phyloP scores from a whole-genome alignment of 176 grass and related monocot genomes.

The Otatea glauca region DNA sequence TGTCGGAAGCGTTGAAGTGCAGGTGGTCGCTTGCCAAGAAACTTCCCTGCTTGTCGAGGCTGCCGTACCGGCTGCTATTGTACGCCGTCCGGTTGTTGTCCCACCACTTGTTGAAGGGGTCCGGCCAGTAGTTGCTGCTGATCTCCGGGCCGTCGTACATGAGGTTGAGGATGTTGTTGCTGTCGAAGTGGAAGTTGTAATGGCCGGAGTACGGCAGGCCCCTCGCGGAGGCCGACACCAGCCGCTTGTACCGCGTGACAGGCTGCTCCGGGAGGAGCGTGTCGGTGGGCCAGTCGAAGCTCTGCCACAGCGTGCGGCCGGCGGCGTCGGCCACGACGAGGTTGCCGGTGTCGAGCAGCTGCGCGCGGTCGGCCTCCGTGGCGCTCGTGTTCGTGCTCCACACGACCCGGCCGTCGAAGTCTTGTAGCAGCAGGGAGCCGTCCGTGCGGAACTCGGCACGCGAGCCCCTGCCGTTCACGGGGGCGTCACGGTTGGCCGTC shows the following conservation, averaged over 20 bases:
- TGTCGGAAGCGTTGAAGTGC: slow-evolving; percentile 60
- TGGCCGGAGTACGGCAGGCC: slow-evolving; percentile 53
- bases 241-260: slow-evolving; percentile 57
- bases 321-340: slow-evolving; percentile 52
- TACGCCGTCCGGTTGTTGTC: slow-evolving; percentile 59
- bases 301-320: slow-evolving; percentile 56
- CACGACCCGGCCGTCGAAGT: slow-evolving; percentile 56
- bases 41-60: slow-evolving; percentile 41
- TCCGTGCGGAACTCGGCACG: slow-evolving; percentile 29
- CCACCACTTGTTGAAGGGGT: slow-evolving; percentile 53
- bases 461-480: slow-evolving; percentile 69
- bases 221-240: slow-evolving; percentile 54
- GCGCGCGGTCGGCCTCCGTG: slow-evolving; percentile 29
- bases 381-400: slow-evolving; percentile 61
- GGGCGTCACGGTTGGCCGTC: slow-evolving; percentile 66
- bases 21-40: slow-evolving; percentile 65
- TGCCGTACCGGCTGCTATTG: slow-evolving; percentile 59
- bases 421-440: slow-evolving; percentile 38
- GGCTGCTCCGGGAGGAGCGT: slow-evolving; percentile 61
- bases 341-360: slow-evolving; percentile 64
- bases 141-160: slow-evolving; percentile 67
- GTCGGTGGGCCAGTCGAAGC: slow-evolving; percentile 78
- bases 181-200: slow-evolving; percentile 73
- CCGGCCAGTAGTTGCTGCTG: slow-evolving; percentile 77
- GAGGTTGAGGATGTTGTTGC: slow-evolving; percentile 66